Conservation (phyloP, 495 filamentous ascomycete genomes). For the Astrothelium macrocarpum region DNA sequence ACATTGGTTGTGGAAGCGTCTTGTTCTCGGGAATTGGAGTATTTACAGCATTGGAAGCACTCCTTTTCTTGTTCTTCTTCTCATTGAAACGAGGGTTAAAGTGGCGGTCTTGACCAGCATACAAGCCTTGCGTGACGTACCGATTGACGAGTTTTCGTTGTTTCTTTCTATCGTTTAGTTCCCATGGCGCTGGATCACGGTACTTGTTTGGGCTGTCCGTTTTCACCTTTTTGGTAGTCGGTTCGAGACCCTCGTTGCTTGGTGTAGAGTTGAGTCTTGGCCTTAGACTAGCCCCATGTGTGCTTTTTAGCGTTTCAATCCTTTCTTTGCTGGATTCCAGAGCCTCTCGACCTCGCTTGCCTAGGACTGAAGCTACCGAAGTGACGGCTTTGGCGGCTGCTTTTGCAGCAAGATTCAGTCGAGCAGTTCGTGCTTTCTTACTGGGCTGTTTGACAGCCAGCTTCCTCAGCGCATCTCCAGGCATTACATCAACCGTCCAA, state of each 20-base stretch:
- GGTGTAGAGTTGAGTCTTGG: not conserved
- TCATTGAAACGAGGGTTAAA: conserved; percentile 55
- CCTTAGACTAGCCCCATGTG: not conserved
- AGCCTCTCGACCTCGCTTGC: conserved; percentile 44
- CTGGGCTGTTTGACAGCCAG: conserved; percentile 14
- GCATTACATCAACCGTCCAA: conserved; percentile 8
- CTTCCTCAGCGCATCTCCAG: conserved; percentile 6
- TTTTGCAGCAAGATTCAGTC: conserved; percentile 13
- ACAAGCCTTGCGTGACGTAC: conserved; percentile 77
- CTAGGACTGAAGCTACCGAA: conserved; percentile 33
- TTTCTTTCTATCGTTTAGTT: conserved; percentile 8
- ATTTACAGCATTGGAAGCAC: conserved; percentile 38
- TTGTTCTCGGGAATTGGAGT: conserved; percentile 33
- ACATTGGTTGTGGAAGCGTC: conserved; percentile 58
- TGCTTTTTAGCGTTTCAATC: conserved; percentile 3
- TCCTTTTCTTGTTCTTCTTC: conserved; percentile 49
- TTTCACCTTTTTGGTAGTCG: conserved; percentile 32
- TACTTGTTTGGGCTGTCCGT: conserved; percentile 32
- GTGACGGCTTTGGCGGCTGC: conserved; percentile 20
- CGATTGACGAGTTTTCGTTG: conserved; percentile 28
- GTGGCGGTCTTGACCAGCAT: conserved; percentile 66
- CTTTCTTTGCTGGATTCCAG: conserved; percentile 37
- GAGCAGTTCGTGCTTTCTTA: conserved; percentile 13
- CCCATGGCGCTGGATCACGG: conserved; percentile 24
- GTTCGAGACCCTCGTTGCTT: conserved; percentile 37